These are phyloP conservation scores for Trichosporon ovoides DNA, from an alignment of 1,284 basidiomycete genomes.

Conservation along the genomic window DNA sequence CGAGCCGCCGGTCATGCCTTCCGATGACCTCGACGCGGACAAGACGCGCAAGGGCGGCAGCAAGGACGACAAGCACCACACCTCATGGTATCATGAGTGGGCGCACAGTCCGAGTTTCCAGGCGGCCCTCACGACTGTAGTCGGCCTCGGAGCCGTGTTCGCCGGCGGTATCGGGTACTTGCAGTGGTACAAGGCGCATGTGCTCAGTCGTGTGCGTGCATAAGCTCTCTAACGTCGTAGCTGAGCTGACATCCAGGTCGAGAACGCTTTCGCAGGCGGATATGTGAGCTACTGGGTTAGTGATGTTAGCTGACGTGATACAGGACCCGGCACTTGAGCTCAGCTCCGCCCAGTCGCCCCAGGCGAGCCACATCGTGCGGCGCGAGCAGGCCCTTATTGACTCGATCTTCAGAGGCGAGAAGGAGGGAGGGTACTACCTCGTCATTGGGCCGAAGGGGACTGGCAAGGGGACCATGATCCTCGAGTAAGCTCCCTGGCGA, in stretches of 20 bases:
- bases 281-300: constrained; percentile 24
- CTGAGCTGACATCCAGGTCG: constrained; percentile 30
- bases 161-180: constrained; percentile 61
- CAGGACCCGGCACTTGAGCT: constrained; percentile 73
- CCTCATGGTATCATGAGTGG: constrained; percentile 37
- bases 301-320: constrained; percentile 50
- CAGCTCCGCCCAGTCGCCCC: constrained; percentile 50
- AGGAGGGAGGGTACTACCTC: constrained; percentile 68
- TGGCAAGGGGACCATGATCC: constrained; percentile 72
- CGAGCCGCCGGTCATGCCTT: constrained; percentile 31
- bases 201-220: constrained; percentile 72
- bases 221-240: neutral
- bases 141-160: constrained; percentile 45
- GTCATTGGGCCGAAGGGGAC: constrained; percentile 69
- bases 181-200: constrained; percentile 71
- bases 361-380: constrained; percentile 60
- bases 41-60: neutral
- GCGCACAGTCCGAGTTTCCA: constrained; percentile 40
- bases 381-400: constrained; percentile 71
- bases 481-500: constrained; percentile 56
- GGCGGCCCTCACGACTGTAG: constrained; percentile 45
- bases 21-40: constrained; percentile 18
- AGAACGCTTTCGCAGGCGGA: constrained; percentile 45
- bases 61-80: neutral
- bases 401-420: constrained; percentile 65